Conservation (phyloP, 306 rosid species). For the Mimosa bimucronata region DNA sequence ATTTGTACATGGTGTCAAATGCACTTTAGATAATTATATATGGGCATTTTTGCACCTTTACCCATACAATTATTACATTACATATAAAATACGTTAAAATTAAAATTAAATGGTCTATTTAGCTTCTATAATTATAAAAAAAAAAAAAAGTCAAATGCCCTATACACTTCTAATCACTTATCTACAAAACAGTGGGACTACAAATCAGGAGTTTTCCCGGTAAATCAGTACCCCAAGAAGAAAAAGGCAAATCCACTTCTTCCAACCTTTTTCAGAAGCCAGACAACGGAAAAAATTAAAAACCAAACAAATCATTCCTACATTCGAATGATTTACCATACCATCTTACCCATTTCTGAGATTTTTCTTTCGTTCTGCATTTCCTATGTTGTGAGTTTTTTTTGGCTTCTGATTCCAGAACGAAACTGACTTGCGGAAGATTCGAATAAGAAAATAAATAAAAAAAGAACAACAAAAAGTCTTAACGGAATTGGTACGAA, state of each 20-base stretch:
- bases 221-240: neutral
- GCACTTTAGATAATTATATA: too few species aligned
- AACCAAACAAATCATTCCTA: neutral
- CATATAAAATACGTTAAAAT: too few species aligned
- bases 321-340: neutral
- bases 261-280: too few species aligned
- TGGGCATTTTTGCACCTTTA: too few species aligned
- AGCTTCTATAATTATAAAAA: too few species aligned
- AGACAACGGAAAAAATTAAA: too few species aligned
- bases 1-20: too few species aligned
- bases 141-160: too few species aligned
- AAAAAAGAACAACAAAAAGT: too few species aligned
- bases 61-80: too few species aligned
- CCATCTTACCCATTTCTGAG: neutral
- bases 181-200: neutral
- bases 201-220: constrained; percentile 7
- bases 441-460: neutral
- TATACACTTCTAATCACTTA: neutral
- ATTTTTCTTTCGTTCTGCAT: constrained; percentile 24
- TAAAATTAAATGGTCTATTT: too few species aligned
- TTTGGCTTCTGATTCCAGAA: neutral
- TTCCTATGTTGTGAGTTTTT: neutral
- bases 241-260: neutral
- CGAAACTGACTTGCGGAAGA: neutral
- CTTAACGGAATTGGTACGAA: neutral